phyloP scores from a whole-genome alignment of 2,329 filamentous ascomycete genomes.

The Ophiocordyceps robertsii region DNA sequence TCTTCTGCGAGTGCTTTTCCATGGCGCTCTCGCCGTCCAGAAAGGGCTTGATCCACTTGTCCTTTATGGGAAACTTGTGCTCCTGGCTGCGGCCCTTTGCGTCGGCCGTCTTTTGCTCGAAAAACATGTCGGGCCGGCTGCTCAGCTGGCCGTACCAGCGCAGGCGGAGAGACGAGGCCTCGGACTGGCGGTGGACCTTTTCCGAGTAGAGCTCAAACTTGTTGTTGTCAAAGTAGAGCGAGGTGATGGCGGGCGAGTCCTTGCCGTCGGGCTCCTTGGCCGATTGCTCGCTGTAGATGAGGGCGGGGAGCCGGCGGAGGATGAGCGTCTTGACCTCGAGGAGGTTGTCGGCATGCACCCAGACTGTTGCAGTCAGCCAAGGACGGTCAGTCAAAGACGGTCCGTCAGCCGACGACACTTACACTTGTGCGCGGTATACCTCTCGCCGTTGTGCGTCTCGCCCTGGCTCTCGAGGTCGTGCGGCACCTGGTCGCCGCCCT shows the following conservation, averaged over 20 bases:
- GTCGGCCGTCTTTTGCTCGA: conserved; percentile 82
- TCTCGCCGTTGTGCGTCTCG: conserved; percentile 51
- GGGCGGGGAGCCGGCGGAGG: conserved; percentile 73
- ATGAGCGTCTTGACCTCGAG: conserved; percentile 96
- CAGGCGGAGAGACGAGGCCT: conserved; percentile 72
- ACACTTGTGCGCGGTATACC: conserved; percentile 81
- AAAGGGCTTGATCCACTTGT: conserved; percentile 84
- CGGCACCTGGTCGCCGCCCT: conserved; percentile 35
- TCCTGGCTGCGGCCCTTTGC: conserved; percentile 68
- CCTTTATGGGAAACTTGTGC: conserved; percentile 72
- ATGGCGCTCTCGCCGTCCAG: conserved; percentile 78
- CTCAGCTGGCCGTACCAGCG: conserved; percentile 84
- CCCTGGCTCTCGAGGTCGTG: conserved; percentile 37
- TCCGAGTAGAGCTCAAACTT: conserved; percentile 76
- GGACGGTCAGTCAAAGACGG: not conserved
- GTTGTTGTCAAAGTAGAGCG: conserved; percentile 86
- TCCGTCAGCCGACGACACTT: conserved; percentile 26
- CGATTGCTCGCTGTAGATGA: conserved; percentile 83
- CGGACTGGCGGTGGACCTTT: conserved; percentile 64
- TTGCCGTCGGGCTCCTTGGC: conserved; percentile 69
- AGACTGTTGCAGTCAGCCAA: conserved; percentile 39
- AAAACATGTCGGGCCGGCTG: conserved; percentile 62
- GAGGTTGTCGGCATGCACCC: conserved; percentile 91
- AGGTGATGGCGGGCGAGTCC: conserved; percentile 83
- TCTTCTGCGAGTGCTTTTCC: conserved; percentile 81